Conservation (phyloP, 1,139 yeast species). For the Hansenula sp. region DNA sequence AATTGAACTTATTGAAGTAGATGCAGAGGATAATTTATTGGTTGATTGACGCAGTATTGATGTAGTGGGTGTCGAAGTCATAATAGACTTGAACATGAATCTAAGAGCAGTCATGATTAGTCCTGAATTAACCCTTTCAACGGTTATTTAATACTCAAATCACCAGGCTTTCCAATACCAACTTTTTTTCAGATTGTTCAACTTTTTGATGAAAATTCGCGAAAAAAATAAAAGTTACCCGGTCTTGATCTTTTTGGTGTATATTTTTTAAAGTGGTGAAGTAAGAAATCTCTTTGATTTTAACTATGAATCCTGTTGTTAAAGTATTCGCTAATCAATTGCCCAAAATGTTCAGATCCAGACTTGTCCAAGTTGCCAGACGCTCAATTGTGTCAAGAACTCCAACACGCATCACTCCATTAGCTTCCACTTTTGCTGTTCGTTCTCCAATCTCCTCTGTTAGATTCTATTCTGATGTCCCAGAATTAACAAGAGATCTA, state of each 20-base stretch:
- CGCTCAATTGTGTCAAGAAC: background rate
- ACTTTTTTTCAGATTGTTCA: background rate
- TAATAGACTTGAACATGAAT: slow-evolving; percentile 18
- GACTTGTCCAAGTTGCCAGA: background rate
- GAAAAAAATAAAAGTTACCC: background rate
- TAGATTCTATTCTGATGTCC: slow-evolving; percentile 58
- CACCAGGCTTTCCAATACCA: too few relatives aligned
- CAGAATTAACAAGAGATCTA: slow-evolving; percentile 62
- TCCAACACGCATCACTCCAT: background rate
- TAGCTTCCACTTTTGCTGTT: background rate
- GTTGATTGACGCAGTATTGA: slow-evolving; percentile 11
- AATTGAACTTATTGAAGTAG: slow-evolving; percentile 13
- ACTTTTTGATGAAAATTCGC: too few relatives aligned
- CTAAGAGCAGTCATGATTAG: slow-evolving; percentile 5
- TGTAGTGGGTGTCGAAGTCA: slow-evolving; percentile 10
- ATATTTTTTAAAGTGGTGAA: too few relatives aligned
- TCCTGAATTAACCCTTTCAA: background rate
- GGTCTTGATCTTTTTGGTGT: background rate
- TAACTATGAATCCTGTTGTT: too few relatives aligned
- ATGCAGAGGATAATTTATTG: slow-evolving; percentile 7
- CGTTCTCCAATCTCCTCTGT: slow-evolving; percentile 5
- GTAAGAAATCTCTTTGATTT: too few relatives aligned
- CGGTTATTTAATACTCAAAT: background rate
- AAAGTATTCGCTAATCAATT: too few relatives aligned
- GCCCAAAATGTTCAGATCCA: background rate